Evolutionary conservation across 164 flowering plant genomes (phyloP).

Genomic region (Amborella trichopoda): DNA sequence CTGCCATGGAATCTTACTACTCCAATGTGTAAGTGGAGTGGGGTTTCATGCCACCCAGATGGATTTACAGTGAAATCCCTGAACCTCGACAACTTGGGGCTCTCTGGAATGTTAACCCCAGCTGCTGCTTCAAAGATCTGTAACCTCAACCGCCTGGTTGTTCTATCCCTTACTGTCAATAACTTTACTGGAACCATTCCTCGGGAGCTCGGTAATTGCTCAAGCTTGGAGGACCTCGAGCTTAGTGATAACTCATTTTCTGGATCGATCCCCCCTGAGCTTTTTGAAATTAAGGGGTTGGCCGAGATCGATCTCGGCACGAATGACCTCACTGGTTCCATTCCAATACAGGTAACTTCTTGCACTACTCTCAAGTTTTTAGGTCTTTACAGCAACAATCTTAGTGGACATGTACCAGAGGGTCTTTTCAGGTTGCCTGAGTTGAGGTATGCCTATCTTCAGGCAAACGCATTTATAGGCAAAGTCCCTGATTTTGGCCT

Average conservation of each 20-base stretch:
- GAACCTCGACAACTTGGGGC: slow-evolving; percentile 7
- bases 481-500: slow-evolving; percentile 1
- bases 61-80: slow-evolving; percentile 3
- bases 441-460: slow-evolving; percentile 2
- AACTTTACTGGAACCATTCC: slow-evolving; percentile 4
- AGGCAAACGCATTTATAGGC: slow-evolving; percentile 5
- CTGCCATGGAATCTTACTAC: slow-evolving; percentile 1
- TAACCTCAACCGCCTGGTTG: slow-evolving; percentile 1
- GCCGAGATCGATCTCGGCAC: neutral
- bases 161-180: slow-evolving; percentile 3
- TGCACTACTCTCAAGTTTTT: slow-evolving; percentile 1
- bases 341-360: slow-evolving; percentile 10
- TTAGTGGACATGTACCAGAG: slow-evolving; percentile 1
- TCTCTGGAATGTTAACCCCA: neutral
- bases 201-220: slow-evolving; percentile 1
- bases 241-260: slow-evolving; percentile 4
- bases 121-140: slow-evolving; percentile 5
- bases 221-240: neutral
- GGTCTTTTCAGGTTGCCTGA: slow-evolving; percentile 1
- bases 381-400: slow-evolving; percentile 3
- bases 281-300: slow-evolving; percentile 1
- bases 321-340: slow-evolving; percentile 1
- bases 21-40: slow-evolving; percentile 5
- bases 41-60: slow-evolving; percentile 2
- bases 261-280: slow-evolving; percentile 3